Evolutionary conservation across 1,284 basidiomycete species (phyloP).

Genomic region (Apiotrichum veenhuisii): DNA sequence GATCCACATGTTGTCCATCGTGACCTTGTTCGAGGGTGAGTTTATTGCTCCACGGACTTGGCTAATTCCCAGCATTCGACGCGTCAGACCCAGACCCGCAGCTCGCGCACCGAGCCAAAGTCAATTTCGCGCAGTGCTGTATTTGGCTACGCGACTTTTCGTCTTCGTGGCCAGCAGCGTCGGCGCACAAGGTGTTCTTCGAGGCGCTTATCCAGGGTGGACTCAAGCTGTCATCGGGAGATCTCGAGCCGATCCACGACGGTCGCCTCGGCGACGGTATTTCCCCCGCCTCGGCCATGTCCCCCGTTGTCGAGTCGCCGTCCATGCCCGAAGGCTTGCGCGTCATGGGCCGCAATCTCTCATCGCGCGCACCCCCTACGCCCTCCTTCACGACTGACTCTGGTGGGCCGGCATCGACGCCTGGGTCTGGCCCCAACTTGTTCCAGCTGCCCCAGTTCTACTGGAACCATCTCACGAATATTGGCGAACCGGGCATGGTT

Average conservation of each 20-base stretch:
- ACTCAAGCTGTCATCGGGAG: slow-evolving; percentile 19
- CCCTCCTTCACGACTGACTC: not conserved
- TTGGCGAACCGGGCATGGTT: not conserved
- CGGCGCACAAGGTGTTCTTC: slow-evolving; percentile 44
- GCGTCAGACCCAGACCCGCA: slow-evolving; percentile 22
- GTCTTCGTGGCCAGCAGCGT: slow-evolving; percentile 41
- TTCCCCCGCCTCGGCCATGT: not conserved
- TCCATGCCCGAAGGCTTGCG: slow-evolving; percentile 20
- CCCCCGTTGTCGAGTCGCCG: slow-evolving; percentile 2
- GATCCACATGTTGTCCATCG: slow-evolving; percentile 42
- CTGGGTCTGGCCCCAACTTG: slow-evolving; percentile 11
- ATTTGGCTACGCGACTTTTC: slow-evolving; percentile 42
- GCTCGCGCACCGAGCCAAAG: slow-evolving; percentile 30
- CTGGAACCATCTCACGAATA: slow-evolving; percentile 34
- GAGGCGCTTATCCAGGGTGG: slow-evolving; percentile 45
- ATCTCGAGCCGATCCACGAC: not conserved
- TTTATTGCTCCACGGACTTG: not conserved
- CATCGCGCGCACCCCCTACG: not conserved
- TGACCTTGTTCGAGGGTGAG: slow-evolving; percentile 41
- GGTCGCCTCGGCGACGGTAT: not conserved
- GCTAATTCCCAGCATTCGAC: slow-evolving; percentile 22
- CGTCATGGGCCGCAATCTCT: slow-evolving; percentile 20
- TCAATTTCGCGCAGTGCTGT: slow-evolving; percentile 45
- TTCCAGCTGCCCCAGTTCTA: slow-evolving; percentile 39
- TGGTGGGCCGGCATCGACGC: not conserved